phyloP scores from a whole-genome alignment of 164 flowering plant genomes.

The Chimonanthus praecox region DNA sequence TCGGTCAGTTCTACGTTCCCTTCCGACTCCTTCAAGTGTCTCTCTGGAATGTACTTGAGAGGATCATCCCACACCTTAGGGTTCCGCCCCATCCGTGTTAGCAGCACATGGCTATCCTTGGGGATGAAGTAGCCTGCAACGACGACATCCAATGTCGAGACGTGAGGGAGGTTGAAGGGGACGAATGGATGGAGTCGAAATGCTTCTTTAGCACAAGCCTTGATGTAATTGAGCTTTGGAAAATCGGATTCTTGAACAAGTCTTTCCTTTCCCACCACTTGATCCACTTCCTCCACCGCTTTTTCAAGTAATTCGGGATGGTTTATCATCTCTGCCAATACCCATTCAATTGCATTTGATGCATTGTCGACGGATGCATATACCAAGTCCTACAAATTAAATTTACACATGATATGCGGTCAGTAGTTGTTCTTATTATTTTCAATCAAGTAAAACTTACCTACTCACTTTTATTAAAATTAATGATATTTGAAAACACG shows the following conservation, averaged over 20 bases:
- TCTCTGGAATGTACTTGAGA: conserved; percentile 37
- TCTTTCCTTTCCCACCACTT: conserved; percentile 14
- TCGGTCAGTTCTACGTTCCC: conserved; percentile 20
- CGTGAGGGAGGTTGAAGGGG: conserved; percentile 29
- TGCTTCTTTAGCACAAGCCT: conserved; percentile 19
- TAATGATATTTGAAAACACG: too few relatives aligned
- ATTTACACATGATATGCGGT: too few relatives aligned
- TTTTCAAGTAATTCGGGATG: conserved; percentile 20
- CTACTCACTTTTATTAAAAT: too few relatives aligned
- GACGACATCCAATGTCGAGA: conserved; percentile 14
- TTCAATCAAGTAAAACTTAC: too few relatives aligned
- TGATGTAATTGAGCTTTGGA: conserved; percentile 19
- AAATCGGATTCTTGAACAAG: conserved; percentile 20
- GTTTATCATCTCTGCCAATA: conserved; percentile 13
- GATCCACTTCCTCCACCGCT: conserved; percentile 19
- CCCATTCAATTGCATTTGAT: conserved; percentile 29
- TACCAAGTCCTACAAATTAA: conserved; percentile 21
- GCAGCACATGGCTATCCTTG: conserved; percentile 23
- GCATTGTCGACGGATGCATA: conserved; percentile 31
- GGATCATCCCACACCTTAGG: conserved; percentile 30
- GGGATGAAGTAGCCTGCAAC: conserved; percentile 6
- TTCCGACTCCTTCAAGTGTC: conserved; percentile 23
- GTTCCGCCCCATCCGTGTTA: conserved; percentile 20
- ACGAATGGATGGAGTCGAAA: conserved; percentile 25
- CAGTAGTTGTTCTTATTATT: too few relatives aligned